Base-by-base conservation (phyloP, 2,329 filamentous ascomycete genomes). In the Podosphaera leucotricha region DNA sequence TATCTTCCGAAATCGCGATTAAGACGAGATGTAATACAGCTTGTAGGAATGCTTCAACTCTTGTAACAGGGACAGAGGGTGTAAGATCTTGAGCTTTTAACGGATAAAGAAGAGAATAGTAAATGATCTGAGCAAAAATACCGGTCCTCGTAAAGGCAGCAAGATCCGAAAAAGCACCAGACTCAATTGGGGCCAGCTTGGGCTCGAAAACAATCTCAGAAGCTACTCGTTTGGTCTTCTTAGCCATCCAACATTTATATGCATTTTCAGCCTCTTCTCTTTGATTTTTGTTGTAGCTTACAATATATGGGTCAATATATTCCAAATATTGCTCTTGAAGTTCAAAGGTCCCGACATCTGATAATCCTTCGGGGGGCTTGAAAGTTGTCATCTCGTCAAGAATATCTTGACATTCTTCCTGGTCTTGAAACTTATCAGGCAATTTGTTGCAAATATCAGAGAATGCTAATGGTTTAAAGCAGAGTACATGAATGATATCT, bases 251-350 rank as follows among this genome's bases (percentile, higher is more conserved):
- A 55, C 80, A 78, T 53, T 80, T 84, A 63, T 90, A 94, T 2
- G 85, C 80, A 52, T 73, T 77, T 60, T 98, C 90, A 0, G 87
- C 84, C 59, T 98, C 90, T 57, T 98, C 90, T 43, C 90, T 75
- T 59, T 95, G 87, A 55, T 98, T 98, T 57, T 93, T 92, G 55
- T 77, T 92, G 60, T 93, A 98, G 57, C 95, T 85, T 6, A 86
- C 81, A 55, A 86, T 90, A 59, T 94, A 98, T 0, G 92, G 90
- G 58, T 98, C 92, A 43, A 98, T 75, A 40, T 92, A 72, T 52
- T 87, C 80, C 35, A 94, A 71, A 53, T 78, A 90, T 48, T 92
- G 74, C 3, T 80, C 75, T 57, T 86, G 90, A 43, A 98, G 66
- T 59, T 94, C 85, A 55, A 98, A 98, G 0, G 83, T 92, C 46